Conservation (phyloP, 768 basidiomycete genomes). For the Psilocybe cubensis region DNA sequence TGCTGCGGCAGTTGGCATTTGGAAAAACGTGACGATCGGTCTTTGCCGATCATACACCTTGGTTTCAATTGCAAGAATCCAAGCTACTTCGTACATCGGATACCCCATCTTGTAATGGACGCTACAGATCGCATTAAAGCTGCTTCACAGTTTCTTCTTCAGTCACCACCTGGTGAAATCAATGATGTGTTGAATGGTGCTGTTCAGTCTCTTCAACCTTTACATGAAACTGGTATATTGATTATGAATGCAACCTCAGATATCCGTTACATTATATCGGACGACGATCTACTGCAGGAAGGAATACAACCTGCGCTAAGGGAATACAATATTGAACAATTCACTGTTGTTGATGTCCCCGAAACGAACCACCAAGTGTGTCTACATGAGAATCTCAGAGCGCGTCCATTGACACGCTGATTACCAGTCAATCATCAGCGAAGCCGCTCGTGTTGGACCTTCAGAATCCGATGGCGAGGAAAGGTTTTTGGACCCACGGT, state of each 20-base stretch:
- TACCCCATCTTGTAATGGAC: conserved; percentile 46
- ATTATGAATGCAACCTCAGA: conserved; percentile 41
- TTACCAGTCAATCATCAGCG: conserved; percentile 80
- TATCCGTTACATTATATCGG: conserved; percentile 85
- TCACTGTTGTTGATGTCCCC: conserved; percentile 85
- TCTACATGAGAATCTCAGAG: conserved; percentile 9
- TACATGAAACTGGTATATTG: conserved; percentile 12
- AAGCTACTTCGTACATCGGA: background rate
- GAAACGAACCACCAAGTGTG: conserved; percentile 75
- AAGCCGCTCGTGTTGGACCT: conserved; percentile 57
- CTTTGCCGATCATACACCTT: background rate
- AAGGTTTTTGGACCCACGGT: conserved; percentile 84
- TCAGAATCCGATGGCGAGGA: conserved; percentile 49
- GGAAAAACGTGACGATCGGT: conserved; percentile 11
- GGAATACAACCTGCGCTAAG: conserved; percentile 78
- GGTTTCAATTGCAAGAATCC: background rate
- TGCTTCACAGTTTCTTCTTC: conserved; percentile 81
- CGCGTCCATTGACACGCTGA: conserved; percentile 20
- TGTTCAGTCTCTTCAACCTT: conserved; percentile 12
- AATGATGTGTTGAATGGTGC: conserved; percentile 93
- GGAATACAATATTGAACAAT: conserved; percentile 88
- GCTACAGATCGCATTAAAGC: conserved; percentile 65
- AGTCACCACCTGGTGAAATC: conserved; percentile 94
- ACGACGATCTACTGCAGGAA: conserved; percentile 82
- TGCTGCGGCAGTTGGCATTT: background rate